These are phyloP conservation scores for Nemania abortiva DNA, from an alignment of 2,329 filamentous ascomycete species.

Conservation along the genomic window DNA sequence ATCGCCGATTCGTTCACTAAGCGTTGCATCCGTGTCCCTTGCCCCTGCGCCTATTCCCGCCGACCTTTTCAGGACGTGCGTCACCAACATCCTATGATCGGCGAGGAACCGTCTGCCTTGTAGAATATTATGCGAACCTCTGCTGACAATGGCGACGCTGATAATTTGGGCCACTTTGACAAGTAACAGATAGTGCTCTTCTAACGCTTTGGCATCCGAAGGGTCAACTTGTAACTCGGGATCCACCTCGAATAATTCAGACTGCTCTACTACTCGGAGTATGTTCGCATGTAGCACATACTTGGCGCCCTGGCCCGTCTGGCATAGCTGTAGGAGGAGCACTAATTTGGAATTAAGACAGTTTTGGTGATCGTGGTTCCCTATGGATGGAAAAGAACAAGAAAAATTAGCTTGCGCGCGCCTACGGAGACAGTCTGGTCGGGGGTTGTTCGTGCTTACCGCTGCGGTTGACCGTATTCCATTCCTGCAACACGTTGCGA, in stretches of 20 bases:
- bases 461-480: constrained; percentile 67
- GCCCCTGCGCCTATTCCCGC: constrained; percentile 76
- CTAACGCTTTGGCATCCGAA: constrained; percentile 76
- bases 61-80: constrained; percentile 90
- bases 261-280: constrained; percentile 83
- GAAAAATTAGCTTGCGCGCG: constrained; percentile 34
- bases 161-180: constrained; percentile 84
- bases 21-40: constrained; percentile 53
- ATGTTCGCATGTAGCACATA: constrained; percentile 90
- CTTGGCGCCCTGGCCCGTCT: constrained; percentile 85
- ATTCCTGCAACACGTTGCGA: constrained; percentile 79
- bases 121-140: constrained; percentile 84
- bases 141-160: constrained; percentile 81
- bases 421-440: constrained; percentile 21
- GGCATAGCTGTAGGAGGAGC: constrained; percentile 84
- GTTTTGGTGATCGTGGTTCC: constrained; percentile 59
- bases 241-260: constrained; percentile 88
- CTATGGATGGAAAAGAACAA: constrained; percentile 41
- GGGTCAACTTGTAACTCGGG: constrained; percentile 89
- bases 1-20: constrained; percentile 76
- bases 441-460: constrained; percentile 59
- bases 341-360: constrained; percentile 79
- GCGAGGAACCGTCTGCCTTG: constrained; percentile 84
- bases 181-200: constrained; percentile 86
- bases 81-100: constrained; percentile 85